These are phyloP conservation scores for Thozetella sp. DNA, from an alignment of 495 filamentous ascomycete genomes.

Conservation along the genomic window DNA sequence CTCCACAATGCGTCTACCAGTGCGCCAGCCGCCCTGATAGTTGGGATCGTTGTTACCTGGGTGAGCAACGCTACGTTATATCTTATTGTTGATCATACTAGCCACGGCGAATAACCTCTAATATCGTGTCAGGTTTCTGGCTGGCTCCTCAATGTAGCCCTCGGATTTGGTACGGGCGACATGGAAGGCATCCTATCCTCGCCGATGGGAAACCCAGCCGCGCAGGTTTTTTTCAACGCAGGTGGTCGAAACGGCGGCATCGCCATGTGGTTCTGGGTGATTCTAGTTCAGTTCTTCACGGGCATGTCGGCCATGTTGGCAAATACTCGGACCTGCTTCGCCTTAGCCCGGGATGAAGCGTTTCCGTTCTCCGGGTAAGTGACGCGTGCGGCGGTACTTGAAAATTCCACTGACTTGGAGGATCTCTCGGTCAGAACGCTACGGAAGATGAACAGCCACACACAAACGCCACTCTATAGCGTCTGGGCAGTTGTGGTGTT, in stretches of 20 bases:
- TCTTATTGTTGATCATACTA: neutral
- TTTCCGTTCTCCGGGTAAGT: neutral
- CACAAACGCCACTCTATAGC: neutral
- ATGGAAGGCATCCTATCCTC: neutral
- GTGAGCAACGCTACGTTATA: neutral
- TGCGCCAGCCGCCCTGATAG: neutral
- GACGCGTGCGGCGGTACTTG: neutral
- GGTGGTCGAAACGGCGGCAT: neutral
- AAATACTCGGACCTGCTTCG: neutral
- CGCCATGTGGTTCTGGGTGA: conserved; percentile 2
- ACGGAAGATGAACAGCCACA: neutral
- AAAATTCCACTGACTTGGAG: too few species aligned
- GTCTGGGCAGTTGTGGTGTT: neutral
- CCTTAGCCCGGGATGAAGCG: neutral
- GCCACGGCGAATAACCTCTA: neutral
- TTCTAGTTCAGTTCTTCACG: conserved; percentile 2
- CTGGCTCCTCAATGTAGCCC: neutral
- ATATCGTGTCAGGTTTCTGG: neutral
- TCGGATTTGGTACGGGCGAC: neutral
- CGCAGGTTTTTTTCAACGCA: neutral
- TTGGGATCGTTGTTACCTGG: neutral
- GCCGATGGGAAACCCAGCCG: neutral
- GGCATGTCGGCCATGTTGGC: neutral
- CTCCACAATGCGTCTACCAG: neutral
- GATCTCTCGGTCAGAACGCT: too few species aligned